These are phyloP conservation scores for Microdochium paspali DNA, from an alignment of 2,329 filamentous ascomycete genomes.

Conservation along the genomic window DNA sequence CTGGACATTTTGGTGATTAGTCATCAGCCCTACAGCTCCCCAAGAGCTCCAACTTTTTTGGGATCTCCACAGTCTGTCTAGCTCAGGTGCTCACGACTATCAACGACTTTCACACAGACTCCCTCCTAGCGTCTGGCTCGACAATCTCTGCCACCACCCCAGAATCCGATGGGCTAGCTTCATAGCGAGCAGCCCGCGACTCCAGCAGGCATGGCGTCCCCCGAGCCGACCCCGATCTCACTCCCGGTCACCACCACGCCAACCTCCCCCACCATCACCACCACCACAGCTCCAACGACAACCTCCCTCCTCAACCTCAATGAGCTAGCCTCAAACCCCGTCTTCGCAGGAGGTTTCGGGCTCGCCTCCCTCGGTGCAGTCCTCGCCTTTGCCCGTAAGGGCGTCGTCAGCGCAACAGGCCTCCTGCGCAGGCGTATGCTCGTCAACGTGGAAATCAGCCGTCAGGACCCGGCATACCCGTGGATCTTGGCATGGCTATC, in stretches of 20 bases:
- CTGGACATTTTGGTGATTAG: neutral
- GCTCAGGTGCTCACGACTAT: no score
- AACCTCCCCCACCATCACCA: no score
- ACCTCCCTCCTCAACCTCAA: conserved; percentile 27
- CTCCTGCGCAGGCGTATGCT: conserved; percentile 78
- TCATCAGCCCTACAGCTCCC: neutral
- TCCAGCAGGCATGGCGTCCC: neutral
- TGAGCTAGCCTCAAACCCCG: conserved; percentile 52
- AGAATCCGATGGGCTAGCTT: neutral
- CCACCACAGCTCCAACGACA: neutral
- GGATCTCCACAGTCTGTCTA: no score
- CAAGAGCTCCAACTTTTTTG: neutral
- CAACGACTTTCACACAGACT: no score
- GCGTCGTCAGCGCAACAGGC: conserved; percentile 60
- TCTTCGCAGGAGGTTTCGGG: conserved; percentile 70
- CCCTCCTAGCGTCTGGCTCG: no score
- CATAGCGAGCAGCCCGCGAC: neutral
- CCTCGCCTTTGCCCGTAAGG: conserved; percentile 71
- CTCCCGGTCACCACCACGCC: no score
- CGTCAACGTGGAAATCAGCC: conserved; percentile 91
- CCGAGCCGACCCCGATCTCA: no score
- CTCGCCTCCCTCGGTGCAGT: conserved; percentile 81
- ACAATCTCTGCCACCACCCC: no score
- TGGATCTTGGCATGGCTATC: conserved; percentile 96
- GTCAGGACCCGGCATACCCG: conserved; percentile 84